A percentile compares a stretch with the other conserved stretches of the same genome.
Evolutionary conservation across 2,329 filamentous ascomycete species (phyloP).

Genomic region (Aphanoascus verrucosus): DNA sequence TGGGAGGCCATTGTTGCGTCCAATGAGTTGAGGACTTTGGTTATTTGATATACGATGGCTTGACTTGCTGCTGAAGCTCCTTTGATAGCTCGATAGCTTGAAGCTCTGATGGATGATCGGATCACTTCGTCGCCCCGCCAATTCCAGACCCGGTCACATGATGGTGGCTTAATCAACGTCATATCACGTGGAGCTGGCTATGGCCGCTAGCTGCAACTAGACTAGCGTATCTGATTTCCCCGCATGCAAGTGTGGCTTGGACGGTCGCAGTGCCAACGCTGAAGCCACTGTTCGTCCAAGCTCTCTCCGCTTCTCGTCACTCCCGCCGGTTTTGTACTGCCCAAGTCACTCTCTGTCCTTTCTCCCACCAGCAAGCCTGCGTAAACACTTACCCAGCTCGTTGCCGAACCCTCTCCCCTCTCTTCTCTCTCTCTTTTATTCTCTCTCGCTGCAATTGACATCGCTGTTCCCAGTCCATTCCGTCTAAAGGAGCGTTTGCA

Average conservation of each 20-base stretch:
- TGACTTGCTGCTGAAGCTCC: background rate
- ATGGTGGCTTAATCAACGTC: too few relatives aligned
- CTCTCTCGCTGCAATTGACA: background rate
- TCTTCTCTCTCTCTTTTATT: background rate
- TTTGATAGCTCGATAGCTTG: background rate
- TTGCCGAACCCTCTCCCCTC: conserved; percentile 7
- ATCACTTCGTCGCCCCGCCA: too few relatives aligned
- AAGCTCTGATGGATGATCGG: background rate
- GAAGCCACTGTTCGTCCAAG: background rate
- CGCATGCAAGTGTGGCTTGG: background rate
- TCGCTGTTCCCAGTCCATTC: conserved; percentile 1
- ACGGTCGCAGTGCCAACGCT: background rate
- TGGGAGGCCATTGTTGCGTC: conserved; percentile 36
- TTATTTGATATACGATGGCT: background rate
- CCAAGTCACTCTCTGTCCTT: background rate
- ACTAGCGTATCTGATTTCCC: conserved; percentile 1
- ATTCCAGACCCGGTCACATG: too few relatives aligned
- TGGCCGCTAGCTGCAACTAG: background rate
- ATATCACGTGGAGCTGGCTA: too few relatives aligned
- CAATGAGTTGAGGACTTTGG: background rate
- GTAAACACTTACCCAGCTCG: conserved; percentile 1
- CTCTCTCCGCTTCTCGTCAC: background rate
- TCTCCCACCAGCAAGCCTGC: background rate
- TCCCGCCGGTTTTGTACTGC: background rate
- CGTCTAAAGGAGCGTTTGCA: conserved; percentile 4